Percentiles rank a stretch among this genome's conserved stretches.
Conservation (phyloP, 192 early-diverging fungal species). For the Podila epigama region DNA sequence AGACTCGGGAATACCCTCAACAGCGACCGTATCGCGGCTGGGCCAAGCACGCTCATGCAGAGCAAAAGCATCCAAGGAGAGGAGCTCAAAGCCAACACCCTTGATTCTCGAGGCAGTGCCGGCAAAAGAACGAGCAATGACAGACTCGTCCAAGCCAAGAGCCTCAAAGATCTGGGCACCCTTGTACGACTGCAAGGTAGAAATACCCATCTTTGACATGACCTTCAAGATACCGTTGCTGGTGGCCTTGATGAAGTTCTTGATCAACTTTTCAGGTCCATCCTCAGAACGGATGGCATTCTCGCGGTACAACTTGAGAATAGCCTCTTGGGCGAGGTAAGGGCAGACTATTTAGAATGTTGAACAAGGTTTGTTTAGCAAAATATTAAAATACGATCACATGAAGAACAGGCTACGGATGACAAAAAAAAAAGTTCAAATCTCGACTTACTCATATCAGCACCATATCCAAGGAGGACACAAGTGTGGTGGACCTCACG, state of each 20-base stretch:
- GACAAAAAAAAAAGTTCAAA: no score
- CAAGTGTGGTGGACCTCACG: conserved; percentile 97
- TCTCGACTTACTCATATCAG: conserved; percentile 81
- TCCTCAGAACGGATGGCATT: conserved; percentile 68
- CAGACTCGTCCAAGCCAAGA: conserved; percentile 86
- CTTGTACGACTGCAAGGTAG: conserved; percentile 96
- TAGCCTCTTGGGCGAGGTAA: conserved; percentile 89
- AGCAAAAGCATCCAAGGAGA: conserved; percentile 88
- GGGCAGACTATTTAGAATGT: conserved; percentile 81
- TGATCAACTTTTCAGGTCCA: conserved; percentile 72
- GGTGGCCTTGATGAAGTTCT: conserved; percentile 86
- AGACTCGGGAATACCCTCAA: conserved; percentile 84
- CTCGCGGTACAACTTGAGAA: conserved; percentile 90
- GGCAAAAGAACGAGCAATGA: conserved; percentile 90
- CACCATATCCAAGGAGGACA: conserved; percentile 94
- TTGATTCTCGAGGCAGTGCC: conserved; percentile 97
- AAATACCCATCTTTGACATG: conserved; percentile 99
- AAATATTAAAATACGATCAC: background rate
- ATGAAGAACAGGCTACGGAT: no score
- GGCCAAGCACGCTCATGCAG: conserved; percentile 90
- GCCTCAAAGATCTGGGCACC: conserved; percentile 99
- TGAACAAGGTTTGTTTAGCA: background rate
- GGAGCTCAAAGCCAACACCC: conserved; percentile 74
- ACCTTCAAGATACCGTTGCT: conserved; percentile 98
- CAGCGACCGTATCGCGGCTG: conserved; percentile 64